Evolutionary conservation across 2,329 filamentous ascomycete species (phyloP), one percentile per base, ranked within the genome.

Genomic region (Neopestalotiopsis sp.): DNA sequence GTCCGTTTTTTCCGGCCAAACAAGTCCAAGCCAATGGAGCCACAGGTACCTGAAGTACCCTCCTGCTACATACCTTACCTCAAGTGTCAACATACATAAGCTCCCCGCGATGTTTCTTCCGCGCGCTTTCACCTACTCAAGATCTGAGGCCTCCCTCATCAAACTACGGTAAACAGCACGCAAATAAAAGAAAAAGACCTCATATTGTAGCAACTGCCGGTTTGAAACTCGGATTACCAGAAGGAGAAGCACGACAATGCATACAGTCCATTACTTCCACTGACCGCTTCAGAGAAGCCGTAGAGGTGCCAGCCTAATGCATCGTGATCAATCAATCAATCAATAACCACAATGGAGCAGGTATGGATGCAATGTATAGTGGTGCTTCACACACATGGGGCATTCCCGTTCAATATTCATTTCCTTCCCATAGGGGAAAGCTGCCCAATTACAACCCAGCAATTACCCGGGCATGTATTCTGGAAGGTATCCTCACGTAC

Each of bases 91-190:
- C 24, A 24, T 24, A 24, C 24, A 28, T 28, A 28, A 28, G 24
- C 24, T 28, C 24, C 24, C 24, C 24, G 42, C 42, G 13, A 45
- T 45, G 42, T 45, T 45, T 45, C 42, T 45, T 17, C 13, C 13
- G 42, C 14, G 13, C 14, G 13, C 42, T 45, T 17, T 14, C 42
- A 45, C 42, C 13, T 45, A 45, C 42, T 45, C 24, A 12, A 58
- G 56, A 14, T 58, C 56, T 58, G 56, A 58, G 56, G 56, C 56
- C 58, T 34, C 30, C 58, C 58, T 45, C 42, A 45, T 17, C 58
- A 32, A 9, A 30, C 28, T 38, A 61, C n/a, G 9, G 30, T 12
- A 30, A 61, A 34, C 24, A 61, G 30, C 56, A 34, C 7, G 17
- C 17, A 61, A 24, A 32, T 28, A 28, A 28, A 28, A 28, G n/a